Evolutionary conservation across 306 rosid genomes (phyloP), one percentile per base, ranked within the genome.

Genomic region (Quercus robur): DNA sequence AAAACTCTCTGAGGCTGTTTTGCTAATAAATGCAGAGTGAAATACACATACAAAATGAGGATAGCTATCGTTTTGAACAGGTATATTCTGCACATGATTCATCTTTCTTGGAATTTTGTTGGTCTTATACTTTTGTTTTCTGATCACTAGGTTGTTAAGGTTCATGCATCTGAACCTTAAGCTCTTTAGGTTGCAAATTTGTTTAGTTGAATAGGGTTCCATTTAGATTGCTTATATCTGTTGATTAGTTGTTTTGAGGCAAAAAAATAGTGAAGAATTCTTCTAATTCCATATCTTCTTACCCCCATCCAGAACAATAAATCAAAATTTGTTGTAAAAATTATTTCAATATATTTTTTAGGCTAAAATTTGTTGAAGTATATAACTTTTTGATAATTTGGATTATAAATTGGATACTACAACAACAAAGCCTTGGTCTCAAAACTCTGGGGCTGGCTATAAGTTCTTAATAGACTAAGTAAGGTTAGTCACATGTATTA

Each of bases 1-100:
- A 41, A 49, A 49, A 49, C 71, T 67, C 71, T 67, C 72, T 77
- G 41, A 12, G 62, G 54, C 26, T 75, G 81, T 78, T 83, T 25
- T 74, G 70, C 57, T 77, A 44, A 78, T 67, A 78, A 61, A 76
- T 87, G 90, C 94, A 94, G 99, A 84, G 56, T 72, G 99, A 94
- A 89, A 94, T 94, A 83, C 91, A 51, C 56, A 90, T 79, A 51
- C 99, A 94, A 85, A 94, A 94, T 78, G 85, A 75, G 80, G 97
- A 93, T 69, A 46, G 84, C 49, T 94, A 93, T 84, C 99, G 99
- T 56, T 81, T 81, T 74, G 99, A 93, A 79, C 99, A 93, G 99
- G 99, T 94, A 83, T 46, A 66, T 80, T 57, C 20, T 46, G 81
- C 25, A 46, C 31, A 56, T 70, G 46, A 30, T 75, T 83, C 66